Conservation (phyloP, 2,329 filamentous ascomycete genomes). For the Colletotrichum salicis region DNA sequence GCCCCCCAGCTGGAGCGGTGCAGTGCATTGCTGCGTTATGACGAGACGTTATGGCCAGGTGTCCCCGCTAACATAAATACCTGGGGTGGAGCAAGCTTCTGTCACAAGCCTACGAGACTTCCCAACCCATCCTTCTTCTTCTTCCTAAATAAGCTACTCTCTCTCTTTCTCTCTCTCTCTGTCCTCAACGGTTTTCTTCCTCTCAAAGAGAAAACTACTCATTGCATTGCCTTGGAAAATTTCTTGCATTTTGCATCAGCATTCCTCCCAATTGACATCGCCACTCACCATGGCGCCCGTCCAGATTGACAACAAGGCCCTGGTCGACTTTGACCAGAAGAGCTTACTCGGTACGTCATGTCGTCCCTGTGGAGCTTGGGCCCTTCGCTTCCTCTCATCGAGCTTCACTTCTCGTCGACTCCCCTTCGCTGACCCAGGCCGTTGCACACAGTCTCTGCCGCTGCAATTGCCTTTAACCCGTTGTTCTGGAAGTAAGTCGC, state of each 20-base stretch:
- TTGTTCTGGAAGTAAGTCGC: slow-evolving; percentile 97
- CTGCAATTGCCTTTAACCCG: slow-evolving; percentile 91
- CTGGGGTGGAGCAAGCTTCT: slow-evolving; percentile 29
- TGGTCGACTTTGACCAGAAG: slow-evolving; percentile 74
- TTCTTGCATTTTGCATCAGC: background rate
- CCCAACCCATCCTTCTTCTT: slow-evolving; percentile 10
- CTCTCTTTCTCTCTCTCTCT: too few species aligned
- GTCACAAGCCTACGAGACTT: slow-evolving; percentile 28
- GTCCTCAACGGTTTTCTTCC: slow-evolving; percentile 28
- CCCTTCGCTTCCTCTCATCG: background rate
- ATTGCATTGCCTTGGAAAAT: slow-evolving; percentile 8
- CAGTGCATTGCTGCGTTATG: slow-evolving; percentile 17
- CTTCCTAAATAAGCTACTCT: background rate
- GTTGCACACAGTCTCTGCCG: slow-evolving; percentile 75
- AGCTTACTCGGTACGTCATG: slow-evolving; percentile 71
- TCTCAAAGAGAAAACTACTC: background rate
- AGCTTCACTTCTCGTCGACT: slow-evolving; percentile 9
- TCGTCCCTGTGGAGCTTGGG: slow-evolving; percentile 27
- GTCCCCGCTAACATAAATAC: slow-evolving; percentile 30
- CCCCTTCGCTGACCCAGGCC: slow-evolving; percentile 31
- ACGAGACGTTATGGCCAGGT: slow-evolving; percentile 35
- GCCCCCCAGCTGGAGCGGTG: too few species aligned
- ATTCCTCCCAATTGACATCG: background rate
- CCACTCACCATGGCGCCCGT: slow-evolving; percentile 49
- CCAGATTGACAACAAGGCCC: slow-evolving; percentile 49